Conservation (phyloP, 805 yeast genomes). For the Lachancea mirantina region DNA sequence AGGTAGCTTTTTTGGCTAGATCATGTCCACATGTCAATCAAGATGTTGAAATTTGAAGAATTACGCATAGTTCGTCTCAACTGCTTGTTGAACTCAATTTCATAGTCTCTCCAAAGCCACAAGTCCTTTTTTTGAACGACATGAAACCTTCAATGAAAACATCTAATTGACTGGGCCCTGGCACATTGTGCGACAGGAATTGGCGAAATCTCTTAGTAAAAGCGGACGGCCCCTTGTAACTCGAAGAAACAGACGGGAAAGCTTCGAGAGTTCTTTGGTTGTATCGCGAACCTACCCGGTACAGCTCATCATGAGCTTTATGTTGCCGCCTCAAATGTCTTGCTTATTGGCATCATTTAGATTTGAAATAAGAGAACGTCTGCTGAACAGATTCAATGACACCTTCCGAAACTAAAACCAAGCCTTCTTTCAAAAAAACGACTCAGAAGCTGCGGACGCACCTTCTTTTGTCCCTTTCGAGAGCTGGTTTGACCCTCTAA, state of each 20-base stretch:
- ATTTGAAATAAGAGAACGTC: constrained; percentile 8
- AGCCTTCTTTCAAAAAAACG: constrained; percentile 1
- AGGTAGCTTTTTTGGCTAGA: constrained; percentile 9
- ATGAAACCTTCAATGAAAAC: constrained; percentile 6
- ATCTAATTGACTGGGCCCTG: constrained; percentile 6
- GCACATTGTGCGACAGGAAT: constrained; percentile 5
- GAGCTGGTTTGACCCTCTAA: background rate
- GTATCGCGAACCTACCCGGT: constrained; percentile 3
- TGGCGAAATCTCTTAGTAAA: constrained; percentile 7
- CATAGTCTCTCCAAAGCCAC: constrained; percentile 8
- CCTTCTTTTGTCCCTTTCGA: background rate
- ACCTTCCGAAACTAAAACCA: constrained; percentile 1
- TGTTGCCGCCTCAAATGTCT: constrained; percentile 10
- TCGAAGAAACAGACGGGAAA: constrained; percentile 4
- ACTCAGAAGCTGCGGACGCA: background rate
- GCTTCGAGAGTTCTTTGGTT: constrained; percentile 2
- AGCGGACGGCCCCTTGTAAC: constrained; percentile 5
- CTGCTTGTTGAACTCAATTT: constrained; percentile 8
- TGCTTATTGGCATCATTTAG: constrained; percentile 8
- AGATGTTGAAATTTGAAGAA: constrained; percentile 10
- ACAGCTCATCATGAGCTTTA: constrained; percentile 9
- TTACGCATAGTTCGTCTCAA: constrained; percentile 5
- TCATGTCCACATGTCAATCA: no score
- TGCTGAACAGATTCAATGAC: constrained; percentile 7
- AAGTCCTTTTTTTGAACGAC: no score